A percentile compares a stretch with the other conserved stretches of the same genome.
phyloP scores from a whole-genome alignment of 495 filamentous ascomycete genomes.

The Astrothelium subdiscretum region DNA sequence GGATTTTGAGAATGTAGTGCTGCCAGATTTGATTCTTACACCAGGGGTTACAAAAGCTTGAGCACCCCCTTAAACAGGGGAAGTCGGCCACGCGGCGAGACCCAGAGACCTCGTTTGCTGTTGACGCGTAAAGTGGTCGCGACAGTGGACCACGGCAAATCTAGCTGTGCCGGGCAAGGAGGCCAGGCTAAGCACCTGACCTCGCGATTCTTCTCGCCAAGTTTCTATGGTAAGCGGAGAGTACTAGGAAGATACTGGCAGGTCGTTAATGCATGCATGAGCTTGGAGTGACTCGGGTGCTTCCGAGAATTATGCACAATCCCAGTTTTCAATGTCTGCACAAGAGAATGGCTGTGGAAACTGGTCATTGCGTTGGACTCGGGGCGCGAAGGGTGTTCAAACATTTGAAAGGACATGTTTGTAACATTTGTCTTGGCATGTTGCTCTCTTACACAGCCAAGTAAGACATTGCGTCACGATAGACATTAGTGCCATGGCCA shows the following conservation, averaged over 20 bases:
- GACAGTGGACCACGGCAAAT: too few relatives aligned
- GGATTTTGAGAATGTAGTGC: neutral
- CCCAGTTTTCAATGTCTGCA: neutral
- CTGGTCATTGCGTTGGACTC: too few relatives aligned
- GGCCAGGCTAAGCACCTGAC: neutral
- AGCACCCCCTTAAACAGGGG: neutral
- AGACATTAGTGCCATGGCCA: neutral
- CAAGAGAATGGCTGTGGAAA: too few relatives aligned
- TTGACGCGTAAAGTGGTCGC: too few relatives aligned
- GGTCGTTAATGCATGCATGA: neutral
- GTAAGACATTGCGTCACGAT: neutral
- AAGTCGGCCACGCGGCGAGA: neutral
- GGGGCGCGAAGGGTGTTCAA: neutral
- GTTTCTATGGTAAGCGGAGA: neutral
- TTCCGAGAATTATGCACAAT: too few relatives aligned
- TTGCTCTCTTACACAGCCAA: neutral
- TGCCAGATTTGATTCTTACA: too few relatives aligned
- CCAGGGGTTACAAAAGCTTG: too few relatives aligned
- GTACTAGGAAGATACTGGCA: neutral
- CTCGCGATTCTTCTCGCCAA: neutral
- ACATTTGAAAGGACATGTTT: neutral
- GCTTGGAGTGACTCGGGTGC: too few relatives aligned
- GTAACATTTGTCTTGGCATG: neutral
- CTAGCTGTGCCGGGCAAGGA: neutral
- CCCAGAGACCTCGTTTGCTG: neutral